Evolutionary conservation across 1,284 basidiomycete species (phyloP), one percentile per base, ranked within the genome.

Genomic region (Meira nashicola): DNA sequence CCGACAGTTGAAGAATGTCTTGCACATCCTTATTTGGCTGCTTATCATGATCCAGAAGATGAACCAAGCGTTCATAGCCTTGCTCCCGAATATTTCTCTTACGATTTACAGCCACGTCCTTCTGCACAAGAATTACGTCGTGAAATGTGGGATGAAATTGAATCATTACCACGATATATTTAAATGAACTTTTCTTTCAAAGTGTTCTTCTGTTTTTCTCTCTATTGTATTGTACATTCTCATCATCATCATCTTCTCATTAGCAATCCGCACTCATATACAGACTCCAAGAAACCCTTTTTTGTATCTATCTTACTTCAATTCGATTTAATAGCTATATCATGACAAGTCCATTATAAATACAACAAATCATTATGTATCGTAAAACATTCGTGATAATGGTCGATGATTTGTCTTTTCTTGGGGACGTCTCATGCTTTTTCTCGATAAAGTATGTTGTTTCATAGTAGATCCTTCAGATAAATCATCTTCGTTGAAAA

Each of bases 1-100:
- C 58, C 76, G 57, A 70, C 74, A 9, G 76, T 76, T 2, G 76
- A 75, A 37, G 73, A 77, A 57, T 74, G 73, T 44, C 64, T 78
- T 1, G 60, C 49, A 21, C 76, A 78, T 47, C 74, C 74, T 6
- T 77, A 74, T 57, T 62, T 78, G 1, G 59, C 62, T 38, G 66
- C 68, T 1, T 78, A 78, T 55, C 73, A 76, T 55, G 74, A 78
- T 39, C 63, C 64, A 0, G 66, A 71, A 19, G 74, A 77, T 55
- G 74, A 77, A 60, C 74, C 74, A 0, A 58, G 58, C 11, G 67
- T 69, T 12, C 67, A 66, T 12, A 57, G 58, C 4, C 60, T 77
- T 17, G 68, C 70, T 39, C 67, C 68, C 0, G 58, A 59, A 17
- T 38, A 64, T 51, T 68, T 71, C 40, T 71, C 70, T 59, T 62